Percentiles rank a stretch among this genome's conserved stretches.
Conservation (phyloP, 192 early-diverging fungal genomes). For the Coemansia furcata region DNA sequence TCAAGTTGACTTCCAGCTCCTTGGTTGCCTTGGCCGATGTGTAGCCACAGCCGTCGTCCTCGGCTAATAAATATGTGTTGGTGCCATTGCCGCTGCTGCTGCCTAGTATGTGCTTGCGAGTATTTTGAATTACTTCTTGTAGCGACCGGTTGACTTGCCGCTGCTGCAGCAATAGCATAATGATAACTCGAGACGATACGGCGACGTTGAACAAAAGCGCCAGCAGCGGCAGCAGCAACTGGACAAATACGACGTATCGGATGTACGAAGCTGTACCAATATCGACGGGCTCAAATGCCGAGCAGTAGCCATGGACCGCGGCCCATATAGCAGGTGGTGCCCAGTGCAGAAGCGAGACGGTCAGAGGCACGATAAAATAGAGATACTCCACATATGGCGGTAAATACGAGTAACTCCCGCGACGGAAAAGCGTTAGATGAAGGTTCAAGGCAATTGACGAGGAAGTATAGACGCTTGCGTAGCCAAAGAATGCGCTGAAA, state of each 20-base stretch:
- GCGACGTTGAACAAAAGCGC: slow-evolving; percentile 33
- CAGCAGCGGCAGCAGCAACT: slow-evolving; percentile 16
- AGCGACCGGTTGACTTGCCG: slow-evolving; percentile 18
- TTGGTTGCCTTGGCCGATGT: slow-evolving; percentile 5
- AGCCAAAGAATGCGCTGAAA: slow-evolving; percentile 19
- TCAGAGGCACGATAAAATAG: slow-evolving; percentile 25
- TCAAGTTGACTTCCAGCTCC: slow-evolving; percentile 15
- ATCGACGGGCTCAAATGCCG: slow-evolving; percentile 11
- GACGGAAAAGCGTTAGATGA: slow-evolving; percentile 32
- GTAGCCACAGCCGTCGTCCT: not conserved
- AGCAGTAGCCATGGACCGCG: slow-evolving; percentile 11
- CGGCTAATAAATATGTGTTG: not conserved
- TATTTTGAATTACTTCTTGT: not conserved
- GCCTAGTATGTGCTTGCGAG: not conserved
- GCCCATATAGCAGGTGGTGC: slow-evolving; percentile 18
- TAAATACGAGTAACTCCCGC: slow-evolving; percentile 1
- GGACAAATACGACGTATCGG: slow-evolving; percentile 8
- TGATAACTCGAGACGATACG: slow-evolving; percentile 12
- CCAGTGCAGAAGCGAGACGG: slow-evolving; percentile 9
- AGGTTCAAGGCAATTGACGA: slow-evolving; percentile 38
- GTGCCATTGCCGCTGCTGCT: not conserved
- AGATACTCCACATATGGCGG: slow-evolving; percentile 33
- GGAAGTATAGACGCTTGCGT: slow-evolving; percentile 28
- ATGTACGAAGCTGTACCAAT: slow-evolving; percentile 17
- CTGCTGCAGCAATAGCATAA: slow-evolving; percentile 23